A percentile compares a stretch with the other conserved stretches of the same genome.
These are phyloP conservation scores for Taphrina flavorubra DNA, from an alignment of 1,139 yeast species.

Conservation along the genomic window DNA sequence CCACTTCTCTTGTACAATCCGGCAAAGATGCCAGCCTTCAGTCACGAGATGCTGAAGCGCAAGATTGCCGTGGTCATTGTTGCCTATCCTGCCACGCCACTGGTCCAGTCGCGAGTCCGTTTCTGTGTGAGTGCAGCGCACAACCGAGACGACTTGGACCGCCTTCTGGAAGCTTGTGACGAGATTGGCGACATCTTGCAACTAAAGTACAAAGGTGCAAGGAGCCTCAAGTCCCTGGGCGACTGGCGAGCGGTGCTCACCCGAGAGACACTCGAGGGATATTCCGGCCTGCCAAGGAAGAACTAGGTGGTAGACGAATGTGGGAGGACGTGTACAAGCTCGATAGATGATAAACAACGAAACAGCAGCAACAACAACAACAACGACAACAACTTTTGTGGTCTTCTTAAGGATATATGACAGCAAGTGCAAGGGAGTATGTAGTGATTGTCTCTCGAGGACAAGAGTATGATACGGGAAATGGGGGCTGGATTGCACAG, in stretches of 20 bases:
- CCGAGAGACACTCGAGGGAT: slow-evolving; percentile 19
- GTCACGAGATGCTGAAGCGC: slow-evolving; percentile 76
- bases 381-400: too few species aligned
- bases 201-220: slow-evolving; percentile 59
- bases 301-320: neutral
- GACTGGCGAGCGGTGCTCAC: slow-evolving; percentile 26
- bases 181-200: slow-evolving; percentile 79
- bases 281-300: slow-evolving; percentile 15
- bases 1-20: slow-evolving; percentile 89
- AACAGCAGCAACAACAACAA: too few species aligned
- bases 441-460: neutral
- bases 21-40: slow-evolving; percentile 90
- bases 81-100: slow-evolving; percentile 97
- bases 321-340: too few species aligned
- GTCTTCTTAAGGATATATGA: neutral
- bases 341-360: too few species aligned
- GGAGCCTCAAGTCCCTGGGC: slow-evolving; percentile 21
- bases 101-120: slow-evolving; percentile 86
- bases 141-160: slow-evolving; percentile 91
- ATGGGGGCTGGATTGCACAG: neutral
- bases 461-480: neutral
- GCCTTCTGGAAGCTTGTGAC: slow-evolving; percentile 70
- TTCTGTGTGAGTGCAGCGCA: slow-evolving; percentile 90
- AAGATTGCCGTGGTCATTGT: slow-evolving; percentile 94
- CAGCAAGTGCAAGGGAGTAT: slow-evolving; percentile 2